Evolutionary conservation across 768 basidiomycete genomes (phyloP), one percentile per base, ranked within the genome.

Genomic region (Naganishia vishniacii): DNA sequence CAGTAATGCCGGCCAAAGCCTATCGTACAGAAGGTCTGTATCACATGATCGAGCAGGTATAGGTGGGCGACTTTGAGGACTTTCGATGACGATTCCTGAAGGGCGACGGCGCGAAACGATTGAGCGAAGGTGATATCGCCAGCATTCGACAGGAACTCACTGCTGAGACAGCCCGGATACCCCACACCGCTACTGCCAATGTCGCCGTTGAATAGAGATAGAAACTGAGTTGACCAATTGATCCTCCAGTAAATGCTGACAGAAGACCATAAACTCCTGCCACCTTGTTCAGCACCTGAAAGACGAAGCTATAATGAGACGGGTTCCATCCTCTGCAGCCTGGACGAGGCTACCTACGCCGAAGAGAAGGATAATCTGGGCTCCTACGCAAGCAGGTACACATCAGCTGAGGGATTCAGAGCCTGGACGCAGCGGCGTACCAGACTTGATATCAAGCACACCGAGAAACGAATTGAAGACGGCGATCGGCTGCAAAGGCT

Each of bases 241-340:
- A 87, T n/a, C 89, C 91, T 32, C 79, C 79, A 0, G 88, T 88
- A 65, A 92, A 78, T 62, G 92, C 83, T 5, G 92, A 93, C 64
- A 99, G 86, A 63, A 99, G 83, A 61, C 95, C 95, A 75, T 98
- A 99, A 9, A 97, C 84, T 56, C 95, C 94, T 20, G 95, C 93
- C 53, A 93, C 94, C 80, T 99, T 99, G 83, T 99, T 99, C 69
- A 99, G 70, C 25, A 77, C 72, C 74, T 76, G 59, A 53, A 32
- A 45, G 42, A 44, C 11, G 7, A 23, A 56, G 5, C 5, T 16
- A 20, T 16, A 20, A 26, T 56, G 12, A 56, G 37, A 2, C 11
- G 12, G 20, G n/a, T 5, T 12, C 20, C 2, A 23, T 37, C 37
- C 32, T 6, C 4, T 48, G n/a, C 11, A 34, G 15, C 23, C 5